These are phyloP conservation scores for Candolleomyces eurysporus DNA, from an alignment of 768 basidiomycete species.

Conservation along the genomic window DNA sequence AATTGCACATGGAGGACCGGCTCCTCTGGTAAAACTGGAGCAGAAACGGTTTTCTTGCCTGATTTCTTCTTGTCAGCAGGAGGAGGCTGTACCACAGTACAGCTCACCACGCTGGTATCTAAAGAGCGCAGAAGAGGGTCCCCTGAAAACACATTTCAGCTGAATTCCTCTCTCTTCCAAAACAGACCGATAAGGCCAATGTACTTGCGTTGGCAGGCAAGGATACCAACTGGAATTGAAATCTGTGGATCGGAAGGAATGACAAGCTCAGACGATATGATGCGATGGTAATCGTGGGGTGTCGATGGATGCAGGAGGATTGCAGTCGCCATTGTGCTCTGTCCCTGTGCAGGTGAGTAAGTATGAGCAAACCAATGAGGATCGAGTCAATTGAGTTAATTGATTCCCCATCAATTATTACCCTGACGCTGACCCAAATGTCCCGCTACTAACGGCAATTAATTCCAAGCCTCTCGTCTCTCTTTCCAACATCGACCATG, in stretches of 20 bases:
- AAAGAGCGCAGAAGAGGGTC: constrained; percentile 67
- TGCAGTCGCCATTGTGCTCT: constrained; percentile 40
- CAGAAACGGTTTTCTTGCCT: constrained; percentile 51
- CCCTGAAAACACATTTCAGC: constrained; percentile 36
- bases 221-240: constrained; percentile 69
- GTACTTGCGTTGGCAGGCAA: constrained; percentile 72
- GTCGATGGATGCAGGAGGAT: constrained; percentile 42
- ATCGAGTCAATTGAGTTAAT: not conserved
- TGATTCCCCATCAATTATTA: not conserved
- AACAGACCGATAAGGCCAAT: not conserved
- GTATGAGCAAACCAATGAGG: not conserved
- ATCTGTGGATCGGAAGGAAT: constrained; percentile 49
- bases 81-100: constrained; percentile 42
- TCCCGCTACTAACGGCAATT: too few species aligned
- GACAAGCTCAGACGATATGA: constrained; percentile 55
- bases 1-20: constrained; percentile 65
- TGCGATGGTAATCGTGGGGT: constrained; percentile 61
- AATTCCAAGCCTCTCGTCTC: not conserved
- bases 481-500: not conserved
- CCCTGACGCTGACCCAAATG: too few species aligned
- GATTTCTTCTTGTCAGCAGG: constrained; percentile 45
- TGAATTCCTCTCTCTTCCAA: not conserved
- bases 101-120: constrained; percentile 54
- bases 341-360: not conserved
- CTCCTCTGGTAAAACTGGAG: constrained; percentile 39